phyloP scores from a whole-genome alignment of 2,329 filamentous ascomycete species.

The Fusarium pseudoanthophilum region DNA sequence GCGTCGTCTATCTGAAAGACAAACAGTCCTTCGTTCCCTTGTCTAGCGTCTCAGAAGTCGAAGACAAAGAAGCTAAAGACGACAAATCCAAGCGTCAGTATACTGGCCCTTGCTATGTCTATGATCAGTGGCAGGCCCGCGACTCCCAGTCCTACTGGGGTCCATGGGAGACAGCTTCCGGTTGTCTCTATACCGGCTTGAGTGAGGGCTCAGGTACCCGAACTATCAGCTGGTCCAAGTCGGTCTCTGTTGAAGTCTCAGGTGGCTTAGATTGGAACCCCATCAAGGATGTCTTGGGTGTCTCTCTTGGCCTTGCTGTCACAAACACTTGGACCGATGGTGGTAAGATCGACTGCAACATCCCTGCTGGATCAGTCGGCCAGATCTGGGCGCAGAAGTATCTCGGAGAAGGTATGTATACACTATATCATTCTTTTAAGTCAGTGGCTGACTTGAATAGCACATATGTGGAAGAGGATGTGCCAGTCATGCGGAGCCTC shows the following conservation, averaged over 20 bases:
- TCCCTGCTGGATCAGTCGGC: neutral
- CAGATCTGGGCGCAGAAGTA: neutral
- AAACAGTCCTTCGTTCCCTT: neutral
- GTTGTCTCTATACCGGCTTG: neutral
- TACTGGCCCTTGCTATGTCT: neutral
- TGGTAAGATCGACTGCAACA: neutral
- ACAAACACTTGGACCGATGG: neutral
- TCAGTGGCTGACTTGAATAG: neutral
- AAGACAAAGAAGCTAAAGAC: neutral
- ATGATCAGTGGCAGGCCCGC: neutral
- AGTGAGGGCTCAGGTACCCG: neutral
- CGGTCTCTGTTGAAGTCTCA: neutral
- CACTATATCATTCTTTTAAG: too few species aligned
- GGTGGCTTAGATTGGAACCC: neutral
- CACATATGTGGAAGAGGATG: neutral
- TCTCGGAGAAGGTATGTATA: neutral
- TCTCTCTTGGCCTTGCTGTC: neutral
- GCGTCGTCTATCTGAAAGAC: neutral
- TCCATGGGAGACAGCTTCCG: neutral
- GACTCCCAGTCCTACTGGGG: neutral
- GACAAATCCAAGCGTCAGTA: neutral
- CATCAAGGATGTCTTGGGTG: neutral
- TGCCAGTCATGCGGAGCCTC: neutral
- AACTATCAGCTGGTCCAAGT: neutral
- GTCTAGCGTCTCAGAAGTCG: neutral